Conservation (phyloP, 2,329 filamentous ascomycete genomes). For the Harringtonia lauricola region DNA sequence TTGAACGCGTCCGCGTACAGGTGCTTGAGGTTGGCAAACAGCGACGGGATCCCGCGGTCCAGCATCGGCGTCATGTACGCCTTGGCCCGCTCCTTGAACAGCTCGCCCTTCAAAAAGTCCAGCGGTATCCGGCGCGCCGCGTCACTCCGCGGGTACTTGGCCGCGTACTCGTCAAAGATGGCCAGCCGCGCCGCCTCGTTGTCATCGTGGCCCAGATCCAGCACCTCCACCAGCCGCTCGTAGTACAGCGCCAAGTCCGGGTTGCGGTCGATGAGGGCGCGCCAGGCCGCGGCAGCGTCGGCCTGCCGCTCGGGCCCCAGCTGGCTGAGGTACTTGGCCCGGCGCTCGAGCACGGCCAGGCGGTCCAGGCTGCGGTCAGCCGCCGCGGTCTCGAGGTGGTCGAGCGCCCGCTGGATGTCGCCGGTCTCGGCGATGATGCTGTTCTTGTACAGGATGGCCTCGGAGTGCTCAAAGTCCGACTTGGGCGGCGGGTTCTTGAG, state of each 20-base stretch:
- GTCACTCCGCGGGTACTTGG: constrained; percentile 73
- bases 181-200: constrained; percentile 52
- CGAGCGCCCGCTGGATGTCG: constrained; percentile 69
- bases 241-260: constrained; percentile 83
- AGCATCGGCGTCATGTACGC: constrained; percentile 75
- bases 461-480: constrained; percentile 81
- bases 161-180: constrained; percentile 70
- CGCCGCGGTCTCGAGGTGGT: constrained; percentile 70
- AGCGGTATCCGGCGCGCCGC: constrained; percentile 77
- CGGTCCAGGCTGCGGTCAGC: constrained; percentile 74
- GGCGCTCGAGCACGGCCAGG: constrained; percentile 73
- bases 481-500: constrained; percentile 69
- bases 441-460: constrained; percentile 93
- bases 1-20: constrained; percentile 73
- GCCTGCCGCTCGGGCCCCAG: constrained; percentile 53
- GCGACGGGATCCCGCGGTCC: constrained; percentile 85
- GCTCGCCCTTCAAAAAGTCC: constrained; percentile 69
- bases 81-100: constrained; percentile 69
- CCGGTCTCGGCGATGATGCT: constrained; percentile 83
- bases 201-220: constrained; percentile 41
- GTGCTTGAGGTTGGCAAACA: constrained; percentile 93
- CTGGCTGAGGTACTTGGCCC: constrained; percentile 72
- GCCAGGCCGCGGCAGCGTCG: constrained; percentile 75
- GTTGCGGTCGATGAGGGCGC: constrained; percentile 73
- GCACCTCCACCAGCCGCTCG: constrained; percentile 57